Conservation (phyloP, 176 grass and related monocot genomes). For the Pontederia paniculata region DNA sequence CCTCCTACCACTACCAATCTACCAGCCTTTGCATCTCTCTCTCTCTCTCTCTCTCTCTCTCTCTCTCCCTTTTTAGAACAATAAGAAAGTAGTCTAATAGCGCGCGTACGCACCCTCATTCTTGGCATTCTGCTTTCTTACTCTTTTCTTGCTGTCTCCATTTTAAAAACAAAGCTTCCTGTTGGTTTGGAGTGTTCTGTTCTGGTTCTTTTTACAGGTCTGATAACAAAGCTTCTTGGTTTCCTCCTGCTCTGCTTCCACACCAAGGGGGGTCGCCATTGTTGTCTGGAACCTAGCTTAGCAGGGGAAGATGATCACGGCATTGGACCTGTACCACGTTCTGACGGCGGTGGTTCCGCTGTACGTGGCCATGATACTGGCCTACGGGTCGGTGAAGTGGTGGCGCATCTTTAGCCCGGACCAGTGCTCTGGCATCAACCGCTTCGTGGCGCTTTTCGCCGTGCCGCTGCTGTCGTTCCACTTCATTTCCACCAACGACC, state of each 20-base stretch:
- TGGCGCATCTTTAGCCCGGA: conserved; percentile 59
- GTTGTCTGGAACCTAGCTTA: neutral
- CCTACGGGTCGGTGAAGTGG: conserved; percentile 67
- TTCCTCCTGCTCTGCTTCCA: neutral
- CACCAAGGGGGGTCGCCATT: neutral
- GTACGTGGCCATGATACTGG: conserved; percentile 70
- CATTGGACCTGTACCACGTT: conserved; percentile 56
- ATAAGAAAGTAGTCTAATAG: too few species aligned
- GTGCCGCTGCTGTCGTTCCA: conserved; percentile 69
- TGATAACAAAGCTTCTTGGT: neutral
- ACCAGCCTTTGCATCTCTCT: too few species aligned
- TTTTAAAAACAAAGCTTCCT: too few species aligned
- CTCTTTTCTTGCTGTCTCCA: too few species aligned
- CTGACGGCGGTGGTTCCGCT: conserved; percentile 59
- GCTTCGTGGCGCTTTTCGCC: conserved; percentile 66
- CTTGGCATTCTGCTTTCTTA: too few species aligned
- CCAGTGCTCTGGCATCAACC: conserved; percentile 79
- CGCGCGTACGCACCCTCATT: too few species aligned
- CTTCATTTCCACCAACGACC: conserved; percentile 65
- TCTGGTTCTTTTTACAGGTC: too few species aligned
- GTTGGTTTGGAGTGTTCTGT: too few species aligned
- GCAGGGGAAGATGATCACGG: conserved; percentile 34
- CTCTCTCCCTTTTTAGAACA: too few species aligned
- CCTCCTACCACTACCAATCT: too few species aligned
- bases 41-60: too few species aligned